Evolutionary conservation across 2,329 filamentous ascomycete genomes (phyloP).

Genomic region (Diplodia intermedia): DNA sequence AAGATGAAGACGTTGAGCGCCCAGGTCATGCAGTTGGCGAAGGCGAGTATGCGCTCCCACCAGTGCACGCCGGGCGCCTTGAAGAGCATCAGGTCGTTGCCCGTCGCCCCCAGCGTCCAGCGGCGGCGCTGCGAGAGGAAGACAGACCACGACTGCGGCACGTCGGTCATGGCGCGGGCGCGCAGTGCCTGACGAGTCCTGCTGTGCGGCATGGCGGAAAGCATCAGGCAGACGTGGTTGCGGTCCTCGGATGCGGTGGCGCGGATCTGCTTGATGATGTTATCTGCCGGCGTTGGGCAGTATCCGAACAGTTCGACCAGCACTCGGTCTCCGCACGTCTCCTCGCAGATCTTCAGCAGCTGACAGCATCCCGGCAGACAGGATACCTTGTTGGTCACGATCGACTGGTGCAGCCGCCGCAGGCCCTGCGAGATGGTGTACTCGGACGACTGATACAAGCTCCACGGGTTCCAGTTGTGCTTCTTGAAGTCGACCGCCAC

Average conservation of each 20-base stretch:
- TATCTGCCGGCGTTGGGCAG: conserved; percentile 57
- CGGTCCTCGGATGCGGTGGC: conserved; percentile 59
- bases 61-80: conserved; percentile 52
- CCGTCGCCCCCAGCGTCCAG: conserved; percentile 58
- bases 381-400: conserved; percentile 59
- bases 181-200: conserved; percentile 57
- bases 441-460: conserved; percentile 57
- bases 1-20: conserved; percentile 39
- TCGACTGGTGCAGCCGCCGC: conserved; percentile 58
- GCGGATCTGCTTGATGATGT: conserved; percentile 58
- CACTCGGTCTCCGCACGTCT: conserved; percentile 42
- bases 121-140: conserved; percentile 59
- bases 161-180: conserved; percentile 56
- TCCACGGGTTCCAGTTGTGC: conserved; percentile 50
- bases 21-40: conserved; percentile 57
- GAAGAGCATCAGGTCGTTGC: conserved; percentile 60
- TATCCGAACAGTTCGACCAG: conserved; percentile 58
- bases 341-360: conserved; percentile 58
- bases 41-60: conserved; percentile 55
- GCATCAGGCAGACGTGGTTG: conserved; percentile 59
- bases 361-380: conserved; percentile 60
- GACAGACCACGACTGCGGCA: conserved; percentile 44
- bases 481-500: conserved; percentile 57
- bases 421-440: conserved; percentile 46
- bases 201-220: conserved; percentile 47